Evolutionary conservation across 2,329 filamentous ascomycete genomes (phyloP), one percentile per base, ranked within the genome.

Genomic region (Talaromyces sp.): DNA sequence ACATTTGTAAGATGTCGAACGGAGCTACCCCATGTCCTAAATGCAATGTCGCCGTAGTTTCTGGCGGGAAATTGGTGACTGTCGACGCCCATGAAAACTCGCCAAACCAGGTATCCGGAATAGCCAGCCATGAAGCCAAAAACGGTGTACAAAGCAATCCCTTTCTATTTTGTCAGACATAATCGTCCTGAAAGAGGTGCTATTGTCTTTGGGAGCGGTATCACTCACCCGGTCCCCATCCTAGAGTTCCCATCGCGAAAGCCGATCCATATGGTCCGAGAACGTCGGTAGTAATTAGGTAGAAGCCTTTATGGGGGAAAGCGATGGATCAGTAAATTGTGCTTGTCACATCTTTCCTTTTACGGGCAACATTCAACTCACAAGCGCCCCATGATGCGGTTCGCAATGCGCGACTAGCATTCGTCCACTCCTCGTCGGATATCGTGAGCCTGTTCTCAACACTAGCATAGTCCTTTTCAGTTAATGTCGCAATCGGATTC

Each of bases 251-350:
- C 34, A 71, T 65, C 3, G 68, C 66, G 56, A 66, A 70, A 8
- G 64, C 67, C 8, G 77, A 72, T 27, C 75, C 76, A 58, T 73
- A 79, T 1, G 78, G 78, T 0, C 80, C 80, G 5, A 82, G 68
- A 54, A 82, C 78, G 63, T 82, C 80, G 1, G 80, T 82, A 8
- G 80, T 81, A 66, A 82, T 82, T 56, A 82, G 71, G 57, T 80
- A 82, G 65, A 83, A 83, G 47, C 61, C 61, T 62, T 47, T 51
- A 12, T n/a, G 4, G 4, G 12, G 30, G 30, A 16, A 18, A 23
- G 30, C 14, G 12, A 5, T 28, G 6, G 14, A 4, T 52, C 50
- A 52, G 28, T 47, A 9, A 9, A 8, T 18, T 47, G 6, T 14
- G 7, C 23, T 47, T 23, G 12, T 23, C 3, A 14, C 7, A 14